A percentile compares a stretch with the other conserved stretches of the same genome.
Evolutionary conservation across 768 basidiomycete species (phyloP).

Genomic region (Guyanaporus albipodus): DNA sequence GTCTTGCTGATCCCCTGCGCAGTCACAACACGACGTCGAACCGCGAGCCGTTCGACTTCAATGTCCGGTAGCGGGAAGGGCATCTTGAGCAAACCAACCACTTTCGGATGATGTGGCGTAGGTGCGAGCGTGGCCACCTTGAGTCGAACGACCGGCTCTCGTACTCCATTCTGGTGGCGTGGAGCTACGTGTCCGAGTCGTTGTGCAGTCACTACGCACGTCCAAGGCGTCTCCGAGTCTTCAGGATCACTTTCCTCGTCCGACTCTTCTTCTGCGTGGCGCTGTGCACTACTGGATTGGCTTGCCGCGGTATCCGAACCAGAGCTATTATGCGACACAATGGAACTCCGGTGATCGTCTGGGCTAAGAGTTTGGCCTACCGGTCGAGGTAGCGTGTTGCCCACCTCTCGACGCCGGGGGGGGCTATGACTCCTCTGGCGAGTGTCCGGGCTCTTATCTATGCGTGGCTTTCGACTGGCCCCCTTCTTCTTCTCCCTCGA

Average conservation of each 20-base stretch:
- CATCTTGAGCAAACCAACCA: constrained; percentile 86
- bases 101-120: constrained; percentile 94
- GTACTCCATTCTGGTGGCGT: constrained; percentile 4
- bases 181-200: constrained; percentile 29
- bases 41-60: constrained; percentile 56
- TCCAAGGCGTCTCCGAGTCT: constrained; percentile 96
- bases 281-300: constrained; percentile 15
- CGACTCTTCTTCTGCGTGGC: constrained; percentile 44
- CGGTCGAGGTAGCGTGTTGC: constrained; percentile 3
- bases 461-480: constrained; percentile 18
- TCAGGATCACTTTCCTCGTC: constrained; percentile 91
- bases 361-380: constrained; percentile 10
- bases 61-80: constrained; percentile 87
- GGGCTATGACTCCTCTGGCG: constrained; percentile 9
- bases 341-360: constrained; percentile 36
- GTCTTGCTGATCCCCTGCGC: constrained; percentile 27
- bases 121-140: constrained; percentile 86
- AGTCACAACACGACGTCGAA: constrained; percentile 46
- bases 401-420: constrained; percentile 11
- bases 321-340: constrained; percentile 38
- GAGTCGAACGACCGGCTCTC: constrained; percentile 33
- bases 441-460: constrained; percentile 12
- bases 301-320: constrained; percentile 32
- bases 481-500: constrained; percentile 38
- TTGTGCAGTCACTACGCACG: constrained; percentile 74